These are phyloP conservation scores for Boletus barrowsii DNA, from an alignment of 768 basidiomycete genomes.

Conservation along the genomic window DNA sequence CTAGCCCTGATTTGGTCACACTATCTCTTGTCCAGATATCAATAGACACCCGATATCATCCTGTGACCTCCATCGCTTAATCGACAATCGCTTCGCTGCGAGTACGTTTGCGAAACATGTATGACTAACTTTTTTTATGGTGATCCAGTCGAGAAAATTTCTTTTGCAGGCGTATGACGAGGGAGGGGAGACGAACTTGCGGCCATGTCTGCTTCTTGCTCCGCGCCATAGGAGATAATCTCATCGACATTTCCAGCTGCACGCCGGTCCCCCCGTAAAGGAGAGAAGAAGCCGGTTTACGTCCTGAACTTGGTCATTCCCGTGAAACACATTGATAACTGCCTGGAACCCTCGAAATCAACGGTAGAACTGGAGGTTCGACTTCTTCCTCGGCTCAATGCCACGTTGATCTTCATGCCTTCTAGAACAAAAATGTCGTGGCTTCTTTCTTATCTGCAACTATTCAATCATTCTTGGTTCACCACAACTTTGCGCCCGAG, in stretches of 20 bases:
- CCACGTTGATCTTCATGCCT: constrained; percentile 6
- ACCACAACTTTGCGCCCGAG: constrained; percentile 53
- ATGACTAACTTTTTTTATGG: constrained; percentile 15
- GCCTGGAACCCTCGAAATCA: constrained; percentile 75
- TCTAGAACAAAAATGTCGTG: constrained; percentile 59
- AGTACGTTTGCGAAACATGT: constrained; percentile 80
- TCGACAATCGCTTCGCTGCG: constrained; percentile 62
- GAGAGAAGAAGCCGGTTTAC: constrained; percentile 78
- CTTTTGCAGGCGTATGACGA: constrained; percentile 65
- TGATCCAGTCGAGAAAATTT: constrained; percentile 1
- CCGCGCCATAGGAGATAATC: constrained; percentile 9
- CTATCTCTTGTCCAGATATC: constrained; percentile 51
- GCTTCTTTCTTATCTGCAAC: constrained; percentile 53
- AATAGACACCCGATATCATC: constrained; percentile 68
- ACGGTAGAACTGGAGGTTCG: constrained; percentile 64
- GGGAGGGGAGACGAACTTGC: constrained; percentile 44
- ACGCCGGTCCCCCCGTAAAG: constrained; percentile 75
- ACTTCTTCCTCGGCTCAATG: constrained; percentile 8
- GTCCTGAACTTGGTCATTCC: constrained; percentile 75
- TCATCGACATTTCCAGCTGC: constrained; percentile 36
- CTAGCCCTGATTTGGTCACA: constrained; percentile 1
- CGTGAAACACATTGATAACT: constrained; percentile 66
- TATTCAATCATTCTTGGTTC: constrained; percentile 59
- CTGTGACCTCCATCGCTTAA: constrained; percentile 64
- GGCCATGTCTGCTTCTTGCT: constrained; percentile 15